Base-by-base conservation (phyloP, 305 asterid species). In the Coffea humblotiana region DNA sequence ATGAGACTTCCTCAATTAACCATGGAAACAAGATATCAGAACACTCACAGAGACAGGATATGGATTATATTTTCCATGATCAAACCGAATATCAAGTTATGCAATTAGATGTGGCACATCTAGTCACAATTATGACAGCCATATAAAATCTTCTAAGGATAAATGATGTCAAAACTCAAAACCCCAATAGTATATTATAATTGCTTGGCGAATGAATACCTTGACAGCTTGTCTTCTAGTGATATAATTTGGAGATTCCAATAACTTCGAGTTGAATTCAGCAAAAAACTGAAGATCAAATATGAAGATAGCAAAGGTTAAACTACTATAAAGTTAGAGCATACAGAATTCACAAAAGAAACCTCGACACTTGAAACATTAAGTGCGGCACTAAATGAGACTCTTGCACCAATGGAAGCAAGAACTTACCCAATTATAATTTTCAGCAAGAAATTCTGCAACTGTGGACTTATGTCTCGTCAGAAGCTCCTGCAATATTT, bases 391-490 rank as follows among this genome's bases (percentile, higher is more conserved):
- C 43, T 2, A 71, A 81, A 54, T 8, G 13, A n/a, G 56, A 77
- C 37, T 19, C 40, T 40, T 13, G 14, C 56, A 63, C n/a, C 60
- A 40, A 61, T n/a, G 70, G 64, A 78, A 68, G 67, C 65, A 68
- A 76, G 15, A 74, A 75, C 92, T 72, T 87, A 96, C 99, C 99
- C 97, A 92, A 40, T 21, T 69, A 83, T 87, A 85, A 79, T 96
- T 91, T 81, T 85, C 88, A 58, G 87, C 73, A 16, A 92, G 97
- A 82, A 88, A 94, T 47, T 90, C 94, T 54, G 97, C 88, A 67
- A 93, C 87, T n/a, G 97, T 91, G 81, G 98, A 94, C 84, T 96
- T 96, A 70, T 94, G 98, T 87, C 98, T 89, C 72, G 97, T 92
- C 96, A 96, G 71, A 74, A 96, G 97, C 89, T 92, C 99, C 98